phyloP scores from a whole-genome alignment of 345 rosid genomes.

The Lepidium didymum region DNA sequence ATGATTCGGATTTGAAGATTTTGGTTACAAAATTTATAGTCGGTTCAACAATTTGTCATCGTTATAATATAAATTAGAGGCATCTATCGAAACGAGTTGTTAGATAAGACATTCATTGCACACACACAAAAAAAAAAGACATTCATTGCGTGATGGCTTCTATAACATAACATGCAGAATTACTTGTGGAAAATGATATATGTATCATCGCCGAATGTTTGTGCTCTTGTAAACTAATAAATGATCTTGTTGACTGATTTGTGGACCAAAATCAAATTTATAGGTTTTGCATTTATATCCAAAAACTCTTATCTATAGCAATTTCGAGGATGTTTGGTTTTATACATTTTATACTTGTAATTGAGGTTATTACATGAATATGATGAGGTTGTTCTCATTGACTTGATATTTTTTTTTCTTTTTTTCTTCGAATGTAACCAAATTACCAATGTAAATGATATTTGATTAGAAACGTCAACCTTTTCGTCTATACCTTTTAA shows the following conservation, averaged over 20 bases:
- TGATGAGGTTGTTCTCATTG: not conserved
- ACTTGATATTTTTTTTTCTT: not conserved
- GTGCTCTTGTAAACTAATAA: not conserved
- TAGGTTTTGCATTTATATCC: too few species aligned
- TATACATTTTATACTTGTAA: too few species aligned
- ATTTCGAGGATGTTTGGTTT: too few species aligned
- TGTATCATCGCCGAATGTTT: not conserved
- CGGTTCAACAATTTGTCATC: too few species aligned
- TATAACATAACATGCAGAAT: not conserved
- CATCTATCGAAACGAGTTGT: not conserved
- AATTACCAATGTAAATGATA: not conserved
- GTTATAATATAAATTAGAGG: too few species aligned
- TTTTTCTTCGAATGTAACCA: not conserved
- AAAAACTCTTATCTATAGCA: too few species aligned
- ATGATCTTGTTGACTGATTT: not conserved
- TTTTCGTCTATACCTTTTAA: conserved; percentile 7
- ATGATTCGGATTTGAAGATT: too few species aligned
- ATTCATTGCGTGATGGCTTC: not conserved
- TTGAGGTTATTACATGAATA: too few species aligned
- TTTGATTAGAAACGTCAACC: not conserved
- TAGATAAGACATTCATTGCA: not conserved
- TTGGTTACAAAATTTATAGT: too few species aligned
- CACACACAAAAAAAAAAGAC: too few species aligned
- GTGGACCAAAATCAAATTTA: not conserved
- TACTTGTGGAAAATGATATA: not conserved